Base-by-base conservation (phyloP, 2,329 filamentous ascomycete genomes). In the Curvularia eragrostidis region DNA sequence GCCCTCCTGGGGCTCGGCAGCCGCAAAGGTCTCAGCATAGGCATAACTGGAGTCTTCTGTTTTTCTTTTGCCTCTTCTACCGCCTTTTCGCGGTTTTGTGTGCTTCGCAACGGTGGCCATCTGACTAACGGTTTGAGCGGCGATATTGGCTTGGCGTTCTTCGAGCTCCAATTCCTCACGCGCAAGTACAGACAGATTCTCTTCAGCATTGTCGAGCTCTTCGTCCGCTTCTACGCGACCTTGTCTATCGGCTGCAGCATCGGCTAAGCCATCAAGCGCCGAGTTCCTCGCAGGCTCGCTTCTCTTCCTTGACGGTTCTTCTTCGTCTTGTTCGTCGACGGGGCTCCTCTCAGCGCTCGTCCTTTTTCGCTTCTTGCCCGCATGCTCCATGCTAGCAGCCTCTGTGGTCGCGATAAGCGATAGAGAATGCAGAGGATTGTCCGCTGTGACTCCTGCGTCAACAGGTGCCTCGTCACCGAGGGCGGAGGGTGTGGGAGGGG, bases 1-100 rank as follows among this genome's bases (percentile, higher is more conserved):
- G 44, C 80, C 81, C 44, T 75, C 84, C 86, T 87, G 73, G 70
- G 89, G 86, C 84, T 91, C 88, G 58, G 87, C 85, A 59, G 88
- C 87, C 52, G 61, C 62, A 77, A 87, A 48, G 49, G 84, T 81
- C 19, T 82, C 66, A 30, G 51, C 61, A 26, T 60, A 63, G 34
- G 59, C 64, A 54, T 68, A 68, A 34, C 49, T 63, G 21, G 64
- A 38, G 34, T 76, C 72, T 13, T 74, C 73, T 80, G 61, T 87
- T 84, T 54, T 81, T 79, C 65, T 87, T 85, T 64, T 80, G 79
- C 54, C 87, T 84, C 46, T 70, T 48, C 75, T 67, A 13, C 73
- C 73, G n/a, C 74, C 74, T 64, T 75, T 74, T 18, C 71, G 70
- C n/a, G 70, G 69, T 62, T 75, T 75, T 49, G 69, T 62, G 59